These are phyloP conservation scores for Entonaema liquescens DNA, from an alignment of 495 filamentous ascomycete genomes.

Conservation along the genomic window DNA sequence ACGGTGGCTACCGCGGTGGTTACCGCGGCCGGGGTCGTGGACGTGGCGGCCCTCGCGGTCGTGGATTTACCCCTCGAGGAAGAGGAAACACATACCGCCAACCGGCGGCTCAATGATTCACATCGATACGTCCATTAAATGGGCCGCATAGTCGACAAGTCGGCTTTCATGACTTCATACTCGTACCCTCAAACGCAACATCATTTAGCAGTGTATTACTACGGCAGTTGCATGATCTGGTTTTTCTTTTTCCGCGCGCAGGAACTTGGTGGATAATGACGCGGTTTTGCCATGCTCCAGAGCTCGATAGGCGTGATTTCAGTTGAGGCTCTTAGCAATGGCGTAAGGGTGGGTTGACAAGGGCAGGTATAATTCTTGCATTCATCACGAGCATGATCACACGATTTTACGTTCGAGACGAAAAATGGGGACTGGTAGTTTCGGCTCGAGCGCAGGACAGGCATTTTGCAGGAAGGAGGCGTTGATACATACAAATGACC, in stretches of 20 bases:
- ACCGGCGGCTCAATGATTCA: conserved; percentile 43
- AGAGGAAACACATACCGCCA: conserved; percentile 50
- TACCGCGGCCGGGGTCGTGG: conserved; percentile 74
- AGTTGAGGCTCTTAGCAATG: conserved; percentile 43
- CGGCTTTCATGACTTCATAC: background rate
- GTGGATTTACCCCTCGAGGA: conserved; percentile 58
- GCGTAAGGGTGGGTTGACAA: conserved; percentile 42
- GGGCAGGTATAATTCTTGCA: conserved; percentile 37
- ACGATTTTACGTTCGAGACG: conserved; percentile 32
- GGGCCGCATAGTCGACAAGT: background rate
- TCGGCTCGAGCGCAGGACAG: conserved; percentile 14
- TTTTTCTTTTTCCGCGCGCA: conserved; percentile 38
- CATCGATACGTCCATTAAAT: background rate
- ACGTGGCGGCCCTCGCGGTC: conserved; percentile 65
- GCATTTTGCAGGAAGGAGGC: conserved; percentile 7
- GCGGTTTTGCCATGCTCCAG: conserved; percentile 40
- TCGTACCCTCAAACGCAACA: conserved; percentile 7
- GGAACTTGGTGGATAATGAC: conserved; percentile 41
- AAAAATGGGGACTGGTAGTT: conserved; percentile 3
- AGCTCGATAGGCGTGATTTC: conserved; percentile 34
- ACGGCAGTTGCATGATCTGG: conserved; percentile 39
- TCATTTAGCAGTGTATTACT: conserved; percentile 41
- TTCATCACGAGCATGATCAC: conserved; percentile 38
- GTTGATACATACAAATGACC: conserved; percentile 10
- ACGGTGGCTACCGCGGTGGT: conserved; percentile 79